Evolutionary conservation across 2,329 filamentous ascomycete species (phyloP).

Genomic region (Raffaelea arxii): DNA sequence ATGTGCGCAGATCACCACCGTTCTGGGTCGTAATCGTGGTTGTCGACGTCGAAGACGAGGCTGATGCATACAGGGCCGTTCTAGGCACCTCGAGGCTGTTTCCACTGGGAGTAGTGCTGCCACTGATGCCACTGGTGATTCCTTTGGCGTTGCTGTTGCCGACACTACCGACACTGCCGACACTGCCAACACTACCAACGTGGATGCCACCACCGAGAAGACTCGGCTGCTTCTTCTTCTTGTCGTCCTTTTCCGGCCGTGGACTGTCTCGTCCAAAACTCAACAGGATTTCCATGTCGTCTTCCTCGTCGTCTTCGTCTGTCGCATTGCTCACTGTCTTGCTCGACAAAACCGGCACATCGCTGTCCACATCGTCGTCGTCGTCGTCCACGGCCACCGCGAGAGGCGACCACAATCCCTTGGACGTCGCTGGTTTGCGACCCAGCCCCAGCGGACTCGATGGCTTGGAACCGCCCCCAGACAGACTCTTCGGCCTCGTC

Average conservation of each 20-base stretch:
- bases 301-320: constrained; percentile 30
- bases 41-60: neutral
- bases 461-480: no score
- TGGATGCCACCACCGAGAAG: neutral
- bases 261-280: constrained; percentile 12
- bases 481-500: neutral
- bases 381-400: constrained; percentile 20
- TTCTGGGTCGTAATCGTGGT: neutral
- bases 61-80: neutral
- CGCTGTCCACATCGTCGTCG: constrained; percentile 33
- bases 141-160: neutral
- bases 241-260: neutral
- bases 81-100: neutral
- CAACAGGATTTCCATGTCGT: constrained; percentile 24
- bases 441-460: constrained; percentile 16
- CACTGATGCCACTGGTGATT: neutral
- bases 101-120: neutral
- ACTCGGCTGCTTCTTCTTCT: neutral
- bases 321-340: no score
- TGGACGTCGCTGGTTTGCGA: constrained; percentile 32
- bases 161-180: no score
- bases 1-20: neutral
- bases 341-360: no score
- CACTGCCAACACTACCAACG: neutral
- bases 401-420: constrained; percentile 38